phyloP scores from a whole-genome alignment of 2,329 filamentous ascomycete species.

The Talaromyces pinophilus region DNA sequence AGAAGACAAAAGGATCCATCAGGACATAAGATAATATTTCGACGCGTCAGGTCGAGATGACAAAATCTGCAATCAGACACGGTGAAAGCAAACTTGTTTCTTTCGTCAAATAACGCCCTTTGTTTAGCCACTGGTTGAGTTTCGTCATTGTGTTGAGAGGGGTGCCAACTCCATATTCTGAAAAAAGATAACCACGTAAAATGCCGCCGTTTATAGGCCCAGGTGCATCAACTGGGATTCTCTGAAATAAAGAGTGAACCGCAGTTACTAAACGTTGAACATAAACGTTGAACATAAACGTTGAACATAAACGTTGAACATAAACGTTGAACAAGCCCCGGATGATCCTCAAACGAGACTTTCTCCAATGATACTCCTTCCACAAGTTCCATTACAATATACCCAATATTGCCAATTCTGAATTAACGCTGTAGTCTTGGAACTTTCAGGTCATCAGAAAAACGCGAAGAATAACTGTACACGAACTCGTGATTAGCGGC shows the following conservation, averaged over 20 bases:
- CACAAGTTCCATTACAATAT: background rate
- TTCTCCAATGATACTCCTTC: background rate
- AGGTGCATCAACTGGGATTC: background rate
- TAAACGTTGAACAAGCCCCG: too few species aligned
- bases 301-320: too few species aligned
- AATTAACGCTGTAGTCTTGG: background rate
- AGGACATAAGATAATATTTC: background rate
- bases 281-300: too few species aligned
- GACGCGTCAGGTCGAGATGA: background rate
- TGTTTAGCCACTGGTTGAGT: background rate
- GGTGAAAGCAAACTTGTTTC: background rate
- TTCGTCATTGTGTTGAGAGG: background rate
- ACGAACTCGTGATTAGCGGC: background rate
- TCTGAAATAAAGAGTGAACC: background rate
- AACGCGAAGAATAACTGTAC: conserved; percentile 4
- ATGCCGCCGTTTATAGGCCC: conserved; percentile 3
- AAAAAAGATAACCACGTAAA: background rate
- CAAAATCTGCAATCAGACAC: background rate
- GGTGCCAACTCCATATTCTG: background rate
- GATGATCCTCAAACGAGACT: background rate
- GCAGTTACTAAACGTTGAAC: background rate
- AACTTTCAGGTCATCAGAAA: background rate
- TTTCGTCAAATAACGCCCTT: background rate
- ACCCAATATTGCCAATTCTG: background rate
- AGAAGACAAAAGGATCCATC: background rate